Percentiles rank a stretch among this genome's conserved stretches.
Evolutionary conservation across 2,329 filamentous ascomycete genomes (phyloP).

Genomic region (Aspergillus sp.): DNA sequence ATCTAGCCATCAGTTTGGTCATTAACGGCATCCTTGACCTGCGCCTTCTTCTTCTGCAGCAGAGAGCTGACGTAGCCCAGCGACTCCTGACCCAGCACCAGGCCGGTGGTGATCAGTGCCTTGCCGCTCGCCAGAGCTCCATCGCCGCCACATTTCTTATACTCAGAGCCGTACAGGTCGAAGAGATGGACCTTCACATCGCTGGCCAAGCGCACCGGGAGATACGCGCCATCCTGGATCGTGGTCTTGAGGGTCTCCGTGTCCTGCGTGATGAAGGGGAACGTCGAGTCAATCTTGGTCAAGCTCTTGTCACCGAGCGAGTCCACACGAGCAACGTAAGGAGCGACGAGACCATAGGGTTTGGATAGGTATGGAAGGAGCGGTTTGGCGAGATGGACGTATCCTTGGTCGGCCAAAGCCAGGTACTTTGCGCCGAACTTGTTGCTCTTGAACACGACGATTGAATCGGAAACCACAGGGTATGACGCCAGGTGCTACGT

Average conservation of each 20-base stretch:
- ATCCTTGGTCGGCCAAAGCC: conserved; percentile 70
- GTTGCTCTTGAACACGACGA: conserved; percentile 76
- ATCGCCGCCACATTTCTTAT: conserved; percentile 52
- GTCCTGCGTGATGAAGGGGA: conserved; percentile 74
- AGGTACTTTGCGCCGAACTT: conserved; percentile 82
- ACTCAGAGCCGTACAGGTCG: conserved; percentile 45
- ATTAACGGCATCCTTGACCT: conserved; percentile 56
- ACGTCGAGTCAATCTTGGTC: conserved; percentile 65
- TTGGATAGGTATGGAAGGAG: conserved; percentile 74
- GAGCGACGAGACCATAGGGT: conserved; percentile 78
- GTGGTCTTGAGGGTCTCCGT: conserved; percentile 68
- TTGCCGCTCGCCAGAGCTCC: conserved; percentile 67
- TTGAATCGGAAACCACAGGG: conserved; percentile 75
- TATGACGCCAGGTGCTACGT: conserved; percentile 78
- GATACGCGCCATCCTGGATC: conserved; percentile 60
- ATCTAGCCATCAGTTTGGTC: conserved; percentile 44
- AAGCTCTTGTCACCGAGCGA: conserved; percentile 71
- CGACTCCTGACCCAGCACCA: conserved; percentile 66
- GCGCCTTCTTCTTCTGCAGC: conserved; percentile 62
- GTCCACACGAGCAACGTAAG: conserved; percentile 83
- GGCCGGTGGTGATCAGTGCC: conserved; percentile 66
- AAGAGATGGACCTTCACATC: conserved; percentile 52
- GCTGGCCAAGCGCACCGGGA: conserved; percentile 63
- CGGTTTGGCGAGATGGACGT: conserved; percentile 73
- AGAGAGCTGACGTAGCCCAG: conserved; percentile 61